A percentile compares a stretch with the other conserved stretches of the same genome.
phyloP scores from a whole-genome alignment of 441 rosid species.

The Gossypium gossypioides region DNA sequence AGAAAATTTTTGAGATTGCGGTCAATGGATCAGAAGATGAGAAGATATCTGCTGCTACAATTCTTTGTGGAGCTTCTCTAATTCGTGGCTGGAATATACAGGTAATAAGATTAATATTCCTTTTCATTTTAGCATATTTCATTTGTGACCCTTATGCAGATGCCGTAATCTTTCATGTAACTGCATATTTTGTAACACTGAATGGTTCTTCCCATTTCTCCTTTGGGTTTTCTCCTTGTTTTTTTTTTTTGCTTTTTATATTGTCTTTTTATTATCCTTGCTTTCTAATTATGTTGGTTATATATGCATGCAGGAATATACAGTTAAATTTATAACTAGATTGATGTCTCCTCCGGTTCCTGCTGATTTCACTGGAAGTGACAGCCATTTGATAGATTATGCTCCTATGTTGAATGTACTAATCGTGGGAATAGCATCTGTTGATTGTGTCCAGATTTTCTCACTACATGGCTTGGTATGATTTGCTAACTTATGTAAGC shows the following conservation, averaged over 20 bases:
- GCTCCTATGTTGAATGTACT: constrained; percentile 66
- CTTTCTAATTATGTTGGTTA: neutral
- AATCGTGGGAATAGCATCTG: constrained; percentile 57
- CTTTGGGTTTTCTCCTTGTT: neutral
- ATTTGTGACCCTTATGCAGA: constrained; percentile 2
- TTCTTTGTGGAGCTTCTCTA: constrained; percentile 69
- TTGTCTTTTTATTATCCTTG: neutral
- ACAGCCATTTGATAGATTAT: constrained; percentile 49
- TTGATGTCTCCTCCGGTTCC: constrained; percentile 59
- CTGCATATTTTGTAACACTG: neutral
- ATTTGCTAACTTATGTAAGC: constrained; percentile 6
- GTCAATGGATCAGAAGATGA: constrained; percentile 59
- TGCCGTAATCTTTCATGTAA: neutral
- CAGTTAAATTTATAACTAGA: constrained; percentile 56
- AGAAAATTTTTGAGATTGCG: constrained; percentile 62
- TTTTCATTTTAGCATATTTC: constrained; percentile 4
- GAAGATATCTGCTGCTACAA: constrained; percentile 64
- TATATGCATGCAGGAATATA: constrained; percentile 46
- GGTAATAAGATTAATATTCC: constrained; percentile 26
- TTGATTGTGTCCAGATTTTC: constrained; percentile 67
- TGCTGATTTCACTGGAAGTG: constrained; percentile 30
- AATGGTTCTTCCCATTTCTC: neutral
- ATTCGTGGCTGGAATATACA: constrained; percentile 76
- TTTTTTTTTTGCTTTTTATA: neutral
- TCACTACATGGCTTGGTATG: constrained; percentile 72